Conservation (phyloP, 2,329 filamentous ascomycete genomes). For the Cercospora sesami region DNA sequence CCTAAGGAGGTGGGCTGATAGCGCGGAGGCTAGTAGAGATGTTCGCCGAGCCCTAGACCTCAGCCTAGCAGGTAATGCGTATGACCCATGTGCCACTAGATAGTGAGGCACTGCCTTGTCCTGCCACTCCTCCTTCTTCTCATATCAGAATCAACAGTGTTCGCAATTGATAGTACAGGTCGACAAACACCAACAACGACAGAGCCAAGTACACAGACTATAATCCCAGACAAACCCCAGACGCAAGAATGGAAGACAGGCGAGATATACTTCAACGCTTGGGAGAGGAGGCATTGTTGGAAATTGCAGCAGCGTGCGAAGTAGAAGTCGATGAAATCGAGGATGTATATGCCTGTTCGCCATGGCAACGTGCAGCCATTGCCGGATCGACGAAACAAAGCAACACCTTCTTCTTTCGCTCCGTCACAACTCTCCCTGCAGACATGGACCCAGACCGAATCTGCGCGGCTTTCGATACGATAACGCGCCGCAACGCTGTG, state of each 20-base stretch:
- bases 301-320: constrained; percentile 9
- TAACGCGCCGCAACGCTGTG: background rate
- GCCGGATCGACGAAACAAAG: constrained; percentile 52
- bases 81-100: background rate
- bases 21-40: background rate
- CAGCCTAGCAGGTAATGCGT: background rate
- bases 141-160: background rate
- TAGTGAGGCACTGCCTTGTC: background rate
- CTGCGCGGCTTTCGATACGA: background rate
- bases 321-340: constrained; percentile 38
- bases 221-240: background rate
- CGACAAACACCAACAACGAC: background rate
- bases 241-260: background rate
- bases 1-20: background rate
- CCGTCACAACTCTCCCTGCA: background rate
- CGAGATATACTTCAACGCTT: background rate
- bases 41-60: background rate
- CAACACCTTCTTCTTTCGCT: background rate
- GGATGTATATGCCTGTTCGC: constrained; percentile 51
- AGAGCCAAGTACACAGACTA: background rate
- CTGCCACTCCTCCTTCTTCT: background rate
- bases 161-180: background rate
- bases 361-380: constrained; percentile 42
- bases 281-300: background rate
- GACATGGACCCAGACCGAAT: background rate